Evolutionary conservation across 306 rosid species (phyloP).

Genomic region (Begonia masoniana): DNA sequence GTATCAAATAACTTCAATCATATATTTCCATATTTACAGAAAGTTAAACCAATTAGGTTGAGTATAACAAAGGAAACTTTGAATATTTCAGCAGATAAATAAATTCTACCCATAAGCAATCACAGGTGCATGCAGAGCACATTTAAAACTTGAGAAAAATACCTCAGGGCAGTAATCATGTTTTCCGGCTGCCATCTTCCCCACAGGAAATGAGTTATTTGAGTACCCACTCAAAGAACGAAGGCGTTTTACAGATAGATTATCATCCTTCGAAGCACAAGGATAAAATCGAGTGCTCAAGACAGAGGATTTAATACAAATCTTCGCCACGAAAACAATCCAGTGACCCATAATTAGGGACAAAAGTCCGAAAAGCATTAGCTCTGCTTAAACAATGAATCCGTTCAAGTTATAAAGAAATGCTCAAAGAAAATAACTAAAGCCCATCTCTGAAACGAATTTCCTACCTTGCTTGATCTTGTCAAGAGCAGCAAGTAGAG

Average conservation of each 20-base stretch:
- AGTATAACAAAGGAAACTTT: no score
- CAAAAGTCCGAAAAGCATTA: constrained; percentile 80
- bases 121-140: no score
- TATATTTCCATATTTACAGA: no score
- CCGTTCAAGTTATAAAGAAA: not conserved
- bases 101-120: no score
- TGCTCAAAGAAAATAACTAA: not conserved
- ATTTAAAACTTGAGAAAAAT: not conserved
- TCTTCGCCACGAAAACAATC: constrained; percentile 68
- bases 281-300: constrained; percentile 63
- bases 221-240: constrained; percentile 13
- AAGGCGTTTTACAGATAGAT: constrained; percentile 10
- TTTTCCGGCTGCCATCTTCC: constrained; percentile 13
- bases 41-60: no score
- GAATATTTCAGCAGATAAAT: no score
- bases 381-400: constrained; percentile 35
- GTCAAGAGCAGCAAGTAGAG: constrained; percentile 67
- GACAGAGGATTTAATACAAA: constrained; percentile 59
- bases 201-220: constrained; percentile 30
- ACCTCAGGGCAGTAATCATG: constrained; percentile 67
- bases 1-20: no score
- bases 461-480: constrained; percentile 71
- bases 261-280: constrained; percentile 28
- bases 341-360: constrained; percentile 93
- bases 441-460: not conserved